phyloP scores from a whole-genome alignment of 2,329 filamentous ascomycete species.

The Fusarium lyarnte region DNA sequence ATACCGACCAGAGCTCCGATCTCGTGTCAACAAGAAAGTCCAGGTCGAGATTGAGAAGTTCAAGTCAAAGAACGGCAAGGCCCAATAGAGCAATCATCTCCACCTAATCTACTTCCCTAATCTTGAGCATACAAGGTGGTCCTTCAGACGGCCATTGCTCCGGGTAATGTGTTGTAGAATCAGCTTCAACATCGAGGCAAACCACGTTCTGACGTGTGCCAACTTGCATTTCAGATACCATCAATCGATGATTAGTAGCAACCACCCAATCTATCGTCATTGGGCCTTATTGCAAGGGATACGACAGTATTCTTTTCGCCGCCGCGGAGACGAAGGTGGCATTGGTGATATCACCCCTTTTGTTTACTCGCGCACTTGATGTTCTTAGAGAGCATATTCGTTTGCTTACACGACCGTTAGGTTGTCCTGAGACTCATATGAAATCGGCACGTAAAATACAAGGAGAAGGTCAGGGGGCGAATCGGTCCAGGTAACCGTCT shows the following conservation, averaged over 20 bases:
- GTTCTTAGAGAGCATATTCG: constrained; percentile 14
- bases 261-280: neutral
- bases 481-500: constrained; percentile 2
- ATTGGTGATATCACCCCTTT: constrained; percentile 20
- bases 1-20: constrained; percentile 88
- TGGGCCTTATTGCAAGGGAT: neutral
- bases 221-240: neutral
- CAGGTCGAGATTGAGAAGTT: constrained; percentile 81
- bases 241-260: neutral
- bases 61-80: constrained; percentile 64
- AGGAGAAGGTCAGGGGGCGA: constrained; percentile 17
- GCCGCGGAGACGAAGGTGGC: neutral
- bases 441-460: constrained; percentile 27
- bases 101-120: neutral
- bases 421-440: constrained; percentile 16
- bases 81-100: constrained; percentile 51
- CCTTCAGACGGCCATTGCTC: neutral
- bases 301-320: neutral
- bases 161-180: neutral
- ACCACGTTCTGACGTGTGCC: neutral
- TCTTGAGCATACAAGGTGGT: neutral
- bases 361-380: constrained; percentile 27
- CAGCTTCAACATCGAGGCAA: constrained; percentile 7
- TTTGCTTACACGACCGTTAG: constrained; percentile 26
- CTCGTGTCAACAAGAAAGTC: constrained; percentile 80